Evolutionary conservation across 441 rosid genomes (phyloP).

Genomic region (Bruguiera hainesii): DNA sequence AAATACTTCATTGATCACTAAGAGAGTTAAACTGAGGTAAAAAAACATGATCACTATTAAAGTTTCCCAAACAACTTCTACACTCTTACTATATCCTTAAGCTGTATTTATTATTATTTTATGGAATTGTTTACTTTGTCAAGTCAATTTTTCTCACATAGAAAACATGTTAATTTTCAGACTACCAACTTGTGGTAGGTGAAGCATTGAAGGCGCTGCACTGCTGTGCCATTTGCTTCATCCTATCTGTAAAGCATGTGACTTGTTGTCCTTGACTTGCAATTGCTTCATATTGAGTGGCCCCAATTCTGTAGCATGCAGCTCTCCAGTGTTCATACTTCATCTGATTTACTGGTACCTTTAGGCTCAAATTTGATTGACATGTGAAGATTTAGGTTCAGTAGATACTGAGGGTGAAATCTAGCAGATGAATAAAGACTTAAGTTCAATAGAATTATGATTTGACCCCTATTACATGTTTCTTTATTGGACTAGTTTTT

Average conservation of each 20-base stretch:
- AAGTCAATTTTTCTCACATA: constrained; percentile 5
- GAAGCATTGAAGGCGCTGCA: constrained; percentile 25
- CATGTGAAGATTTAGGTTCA: constrained; percentile 29
- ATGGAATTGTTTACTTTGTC: constrained; percentile 1
- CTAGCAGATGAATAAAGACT: too few species aligned
- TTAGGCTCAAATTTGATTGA: too few species aligned
- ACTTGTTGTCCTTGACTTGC: constrained; percentile 24
- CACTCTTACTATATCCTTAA: too few species aligned
- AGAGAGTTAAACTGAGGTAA: too few species aligned
- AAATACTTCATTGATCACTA: too few species aligned
- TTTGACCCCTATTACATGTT: constrained; percentile 24
- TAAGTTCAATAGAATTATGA: constrained; percentile 2
- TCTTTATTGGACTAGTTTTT: constrained; percentile 11
- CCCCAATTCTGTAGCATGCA: constrained; percentile 23
- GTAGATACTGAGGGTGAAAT: constrained; percentile 8
- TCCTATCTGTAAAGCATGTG: constrained; percentile 19
- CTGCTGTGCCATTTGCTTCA: constrained; percentile 24
- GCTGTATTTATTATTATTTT: background rate
- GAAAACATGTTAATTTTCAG: constrained; percentile 15
- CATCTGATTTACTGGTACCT: too few species aligned
- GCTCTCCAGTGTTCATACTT: constrained; percentile 4
- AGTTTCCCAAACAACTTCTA: too few species aligned
- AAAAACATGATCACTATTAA: too few species aligned
- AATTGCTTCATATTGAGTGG: constrained; percentile 26
- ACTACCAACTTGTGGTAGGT: constrained; percentile 30